Conservation (phyloP, 805 yeast species). For the Ogataea angusta region DNA sequence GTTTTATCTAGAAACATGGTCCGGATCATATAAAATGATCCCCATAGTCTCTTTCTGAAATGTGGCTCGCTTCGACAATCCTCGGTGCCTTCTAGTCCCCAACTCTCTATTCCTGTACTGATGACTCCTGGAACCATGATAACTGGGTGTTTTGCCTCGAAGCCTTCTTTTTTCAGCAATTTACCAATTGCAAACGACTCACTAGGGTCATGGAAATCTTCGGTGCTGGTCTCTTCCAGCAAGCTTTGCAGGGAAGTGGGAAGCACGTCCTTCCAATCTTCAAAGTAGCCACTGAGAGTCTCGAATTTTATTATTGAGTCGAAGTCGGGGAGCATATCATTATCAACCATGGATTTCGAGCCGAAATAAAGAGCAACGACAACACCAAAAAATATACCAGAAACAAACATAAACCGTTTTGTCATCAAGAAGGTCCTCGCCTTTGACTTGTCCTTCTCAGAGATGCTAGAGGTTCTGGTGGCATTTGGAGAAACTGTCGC, state of each 20-base stretch:
- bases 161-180: slow-evolving; percentile 47
- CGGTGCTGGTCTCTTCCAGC: slow-evolving; percentile 51
- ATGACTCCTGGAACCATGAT: slow-evolving; percentile 95
- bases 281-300: slow-evolving; percentile 52
- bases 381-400: slow-evolving; percentile 76
- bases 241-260: slow-evolving; percentile 64
- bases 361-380: slow-evolving; percentile 62
- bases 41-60: slow-evolving; percentile 93
- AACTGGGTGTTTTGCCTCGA: slow-evolving; percentile 68
- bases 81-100: slow-evolving; percentile 75
- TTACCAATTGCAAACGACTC: slow-evolving; percentile 90
- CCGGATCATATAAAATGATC: slow-evolving; percentile 90
- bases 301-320: slow-evolving; percentile 55
- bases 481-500: neutral
- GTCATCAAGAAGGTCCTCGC: slow-evolving; percentile 28
- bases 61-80: slow-evolving; percentile 83
- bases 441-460: slow-evolving; percentile 5
- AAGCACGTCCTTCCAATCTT: slow-evolving; percentile 71
- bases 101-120: slow-evolving; percentile 90
- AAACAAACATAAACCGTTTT: slow-evolving; percentile 55
- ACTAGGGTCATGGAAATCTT: slow-evolving; percentile 53
- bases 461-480: slow-evolving; percentile 3
- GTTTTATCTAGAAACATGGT: slow-evolving; percentile 88
- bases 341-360: slow-evolving; percentile 36
- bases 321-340: slow-evolving; percentile 44